phyloP scores from a whole-genome alignment of 306 rosid genomes.

The Ziziphus jujuba region DNA sequence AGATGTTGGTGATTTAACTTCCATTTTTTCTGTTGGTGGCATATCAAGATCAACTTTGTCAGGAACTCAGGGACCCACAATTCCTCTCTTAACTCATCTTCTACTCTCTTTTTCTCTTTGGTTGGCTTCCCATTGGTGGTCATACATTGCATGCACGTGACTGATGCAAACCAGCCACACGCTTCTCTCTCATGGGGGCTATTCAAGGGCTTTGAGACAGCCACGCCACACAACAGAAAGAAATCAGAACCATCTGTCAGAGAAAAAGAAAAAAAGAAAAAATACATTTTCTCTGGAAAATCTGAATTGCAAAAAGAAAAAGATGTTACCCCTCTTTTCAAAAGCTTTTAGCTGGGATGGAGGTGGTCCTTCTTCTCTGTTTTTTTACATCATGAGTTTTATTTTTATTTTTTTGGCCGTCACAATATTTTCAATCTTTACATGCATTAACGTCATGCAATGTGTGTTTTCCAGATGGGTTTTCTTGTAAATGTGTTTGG shows the following conservation, averaged over 20 bases:
- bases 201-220: slow-evolving; percentile 29
- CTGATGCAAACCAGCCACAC: slow-evolving; percentile 42
- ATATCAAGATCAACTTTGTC: slow-evolving; percentile 42
- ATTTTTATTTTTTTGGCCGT: too few relatives aligned
- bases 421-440: too few relatives aligned
- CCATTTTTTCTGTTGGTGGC: slow-evolving; percentile 31
- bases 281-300: too few relatives aligned
- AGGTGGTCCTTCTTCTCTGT: slow-evolving; percentile 40
- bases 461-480: too few relatives aligned
- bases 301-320: too few relatives aligned
- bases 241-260: slow-evolving; percentile 21
- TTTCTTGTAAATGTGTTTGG: too few relatives aligned
- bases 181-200: slow-evolving; percentile 26
- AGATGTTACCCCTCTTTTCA: too few relatives aligned
- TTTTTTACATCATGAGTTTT: too few relatives aligned
- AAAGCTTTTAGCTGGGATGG: too few relatives aligned
- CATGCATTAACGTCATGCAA: too few relatives aligned
- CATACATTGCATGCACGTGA: slow-evolving; percentile 49
- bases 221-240: slow-evolving; percentile 44
- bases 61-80: slow-evolving; percentile 24
- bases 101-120: not conserved
- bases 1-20: slow-evolving; percentile 10
- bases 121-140: slow-evolving; percentile 33
- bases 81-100: not conserved
- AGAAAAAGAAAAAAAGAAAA: too few relatives aligned